A percentile compares a stretch with the other conserved stretches of the same genome.
Conservation (phyloP, 352 stramenopile species). For the Pythium utonaiense region DNA sequence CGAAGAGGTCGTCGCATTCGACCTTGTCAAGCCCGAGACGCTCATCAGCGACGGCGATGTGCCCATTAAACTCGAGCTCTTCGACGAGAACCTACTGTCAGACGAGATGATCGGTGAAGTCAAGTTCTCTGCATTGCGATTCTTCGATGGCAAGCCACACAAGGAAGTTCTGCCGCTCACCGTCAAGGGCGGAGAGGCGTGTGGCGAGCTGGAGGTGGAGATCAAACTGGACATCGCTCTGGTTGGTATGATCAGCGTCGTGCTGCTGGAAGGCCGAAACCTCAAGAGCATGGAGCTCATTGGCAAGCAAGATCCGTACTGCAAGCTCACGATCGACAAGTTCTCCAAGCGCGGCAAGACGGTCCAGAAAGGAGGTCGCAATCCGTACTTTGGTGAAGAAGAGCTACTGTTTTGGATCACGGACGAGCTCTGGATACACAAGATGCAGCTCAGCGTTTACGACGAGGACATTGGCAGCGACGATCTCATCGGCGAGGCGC, state of each 20-base stretch:
- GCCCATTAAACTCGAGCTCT: conserved; percentile 76
- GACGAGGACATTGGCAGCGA: conserved; percentile 90
- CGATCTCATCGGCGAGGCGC: conserved; percentile 81
- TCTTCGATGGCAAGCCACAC: conserved; percentile 66
- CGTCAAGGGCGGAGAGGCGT: conserved; percentile 29
- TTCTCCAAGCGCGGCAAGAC: conserved; percentile 77
- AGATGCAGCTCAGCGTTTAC: conserved; percentile 70
- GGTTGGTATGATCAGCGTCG: conserved; percentile 81
- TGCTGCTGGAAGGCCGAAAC: conserved; percentile 84
- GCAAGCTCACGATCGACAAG: conserved; percentile 70
- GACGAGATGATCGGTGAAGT: conserved; percentile 81
- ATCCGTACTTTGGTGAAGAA: conserved; percentile 91
- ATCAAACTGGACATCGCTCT: conserved; percentile 75
- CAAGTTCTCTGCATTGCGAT: conserved; percentile 68
- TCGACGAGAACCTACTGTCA: conserved; percentile 83
- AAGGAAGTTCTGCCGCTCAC: conserved; percentile 59
- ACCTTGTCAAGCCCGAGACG: conserved; percentile 72
- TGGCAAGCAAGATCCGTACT: conserved; percentile 90
- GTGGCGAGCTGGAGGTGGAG: conserved; percentile 63
- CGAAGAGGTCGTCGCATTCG: conserved; percentile 77
- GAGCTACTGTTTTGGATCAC: conserved; percentile 90
- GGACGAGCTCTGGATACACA: conserved; percentile 84
- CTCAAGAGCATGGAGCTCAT: conserved; percentile 91
- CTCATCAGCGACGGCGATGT: conserved; percentile 73
- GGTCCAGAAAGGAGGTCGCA: conserved; percentile 69